Evolutionary conservation across 2,329 filamentous ascomycete species (phyloP).

Genomic region (Phyllosticta citrichinensis): DNA sequence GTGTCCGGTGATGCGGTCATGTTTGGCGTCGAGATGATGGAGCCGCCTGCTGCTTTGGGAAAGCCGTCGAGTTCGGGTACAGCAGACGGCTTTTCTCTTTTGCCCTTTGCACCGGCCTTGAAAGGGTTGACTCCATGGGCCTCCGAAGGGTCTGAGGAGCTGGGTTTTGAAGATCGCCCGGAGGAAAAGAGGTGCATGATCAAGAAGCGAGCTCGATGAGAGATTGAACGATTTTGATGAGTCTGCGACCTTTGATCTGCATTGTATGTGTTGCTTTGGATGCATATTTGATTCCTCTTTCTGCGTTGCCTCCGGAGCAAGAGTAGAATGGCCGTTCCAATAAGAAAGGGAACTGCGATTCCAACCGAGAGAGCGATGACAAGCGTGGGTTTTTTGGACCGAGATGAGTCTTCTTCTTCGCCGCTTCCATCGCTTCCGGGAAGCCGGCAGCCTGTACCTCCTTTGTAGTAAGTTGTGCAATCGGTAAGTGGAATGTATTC

Average conservation of each 20-base stretch:
- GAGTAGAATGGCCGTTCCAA: neutral
- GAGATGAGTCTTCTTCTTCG: neutral
- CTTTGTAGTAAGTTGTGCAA: no score
- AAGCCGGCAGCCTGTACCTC: no score
- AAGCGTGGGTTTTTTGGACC: neutral
- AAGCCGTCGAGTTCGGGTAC: constrained; percentile 5
- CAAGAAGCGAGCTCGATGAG: neutral
- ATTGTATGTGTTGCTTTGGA: neutral
- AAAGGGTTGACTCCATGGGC: neutral
- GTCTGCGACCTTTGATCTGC: neutral
- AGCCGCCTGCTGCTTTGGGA: neutral
- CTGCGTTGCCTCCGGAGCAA: neutral
- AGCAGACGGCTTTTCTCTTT: neutral
- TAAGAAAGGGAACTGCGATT: neutral
- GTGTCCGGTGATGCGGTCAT: neutral
- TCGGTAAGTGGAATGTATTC: no score
- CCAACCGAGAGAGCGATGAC: neutral
- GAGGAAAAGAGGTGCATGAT: neutral
- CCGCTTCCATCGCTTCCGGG: neutral
- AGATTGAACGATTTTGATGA: neutral
- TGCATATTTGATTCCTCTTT: neutral
- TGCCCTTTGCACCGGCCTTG: neutral
- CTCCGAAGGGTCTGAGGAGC: neutral
- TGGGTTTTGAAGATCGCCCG: neutral
- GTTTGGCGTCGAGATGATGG: neutral